Evolutionary conservation across 2,329 filamentous ascomycete genomes (phyloP), one percentile per base, ranked within the genome.

Genomic region (Penicillium decumbens): DNA sequence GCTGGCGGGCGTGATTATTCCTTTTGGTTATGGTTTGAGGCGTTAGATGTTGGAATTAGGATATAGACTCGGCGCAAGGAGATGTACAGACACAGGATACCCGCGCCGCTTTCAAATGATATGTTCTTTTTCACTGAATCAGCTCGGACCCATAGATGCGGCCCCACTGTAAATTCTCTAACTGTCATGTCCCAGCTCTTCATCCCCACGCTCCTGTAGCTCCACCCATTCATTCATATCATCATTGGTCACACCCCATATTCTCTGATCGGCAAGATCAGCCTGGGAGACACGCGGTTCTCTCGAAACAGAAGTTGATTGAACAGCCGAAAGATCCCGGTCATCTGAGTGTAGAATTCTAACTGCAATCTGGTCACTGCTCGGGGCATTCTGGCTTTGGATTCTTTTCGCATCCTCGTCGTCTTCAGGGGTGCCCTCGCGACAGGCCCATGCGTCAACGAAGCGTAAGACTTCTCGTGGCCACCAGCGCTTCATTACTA

Each of bases 1-100:
- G 88, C 45, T 92, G 92, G 76, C 81, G 88, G 68, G 85, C 85
- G n/a, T 89, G 45, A 58, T 25, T 24, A 2, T 27, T n/a, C 13
- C 8, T 15, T 40, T 40, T 25, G 18, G 12, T 5, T 27, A 18
- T 23, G 7, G 20, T 30, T 40, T 10, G 28, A 32, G 40, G n/a
- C 9, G 24, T 33, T 42, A 4, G 30, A 29, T 24, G 10, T 25
- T 38, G 30, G 24, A 35, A 9, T 47, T 20, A 28, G 29, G n/a
- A 33, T 41, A 43, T 49, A 39, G 35, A 43, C 6, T 39, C 43
- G 47, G 47, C 51, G 49, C 40, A 35, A 23, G 20, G 20, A 23
- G n/a, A 50, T 50, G 47, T 49, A 38, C 41, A 50, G 39, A 45
- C 37, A 35, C 41, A 47, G 45, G 50, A 57, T 59, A 54, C 51